These are phyloP conservation scores for Plasmodium gaboni DNA, from an alignment of 169 alveolate genomes.

Conservation along the genomic window DNA sequence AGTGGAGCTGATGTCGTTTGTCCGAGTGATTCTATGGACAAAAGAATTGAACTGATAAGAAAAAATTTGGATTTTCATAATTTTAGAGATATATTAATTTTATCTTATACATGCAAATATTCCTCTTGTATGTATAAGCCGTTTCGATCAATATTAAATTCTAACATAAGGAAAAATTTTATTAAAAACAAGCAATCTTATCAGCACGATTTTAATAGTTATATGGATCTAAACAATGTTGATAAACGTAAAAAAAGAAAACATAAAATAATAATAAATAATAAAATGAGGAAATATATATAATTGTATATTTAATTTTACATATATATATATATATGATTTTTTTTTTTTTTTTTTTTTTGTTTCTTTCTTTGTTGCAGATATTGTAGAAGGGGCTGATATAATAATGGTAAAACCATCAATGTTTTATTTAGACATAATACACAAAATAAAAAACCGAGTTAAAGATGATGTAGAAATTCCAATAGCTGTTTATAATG, in stretches of 20 bases:
- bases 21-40: constrained; percentile 94
- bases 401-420: constrained; percentile 84
- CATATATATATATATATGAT: neutral
- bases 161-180: constrained; percentile 80
- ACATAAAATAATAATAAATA: no score
- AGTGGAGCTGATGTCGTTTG: constrained; percentile 91
- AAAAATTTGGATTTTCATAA: constrained; percentile 81
- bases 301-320: neutral
- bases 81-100: constrained; percentile 82
- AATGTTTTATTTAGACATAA: constrained; percentile 77
- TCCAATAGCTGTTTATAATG: constrained; percentile 82
- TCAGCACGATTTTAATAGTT: constrained; percentile 83
- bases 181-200: constrained; percentile 86
- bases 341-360: neutral
- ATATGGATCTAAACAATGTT: constrained; percentile 69
- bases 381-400: constrained; percentile 82
- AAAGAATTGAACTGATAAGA: constrained; percentile 88
- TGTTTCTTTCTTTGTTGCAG: constrained; percentile 37
- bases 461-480: constrained; percentile 56
- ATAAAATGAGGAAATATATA: neutral
- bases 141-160: constrained; percentile 89
- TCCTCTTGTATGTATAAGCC: constrained; percentile 90
- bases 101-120: constrained; percentile 90
- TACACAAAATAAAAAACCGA: constrained; percentile 74
- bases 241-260: constrained; percentile 43